Conservation (phyloP, 2,329 filamentous ascomycete species). For the Phialemoniopsis sp. region DNA sequence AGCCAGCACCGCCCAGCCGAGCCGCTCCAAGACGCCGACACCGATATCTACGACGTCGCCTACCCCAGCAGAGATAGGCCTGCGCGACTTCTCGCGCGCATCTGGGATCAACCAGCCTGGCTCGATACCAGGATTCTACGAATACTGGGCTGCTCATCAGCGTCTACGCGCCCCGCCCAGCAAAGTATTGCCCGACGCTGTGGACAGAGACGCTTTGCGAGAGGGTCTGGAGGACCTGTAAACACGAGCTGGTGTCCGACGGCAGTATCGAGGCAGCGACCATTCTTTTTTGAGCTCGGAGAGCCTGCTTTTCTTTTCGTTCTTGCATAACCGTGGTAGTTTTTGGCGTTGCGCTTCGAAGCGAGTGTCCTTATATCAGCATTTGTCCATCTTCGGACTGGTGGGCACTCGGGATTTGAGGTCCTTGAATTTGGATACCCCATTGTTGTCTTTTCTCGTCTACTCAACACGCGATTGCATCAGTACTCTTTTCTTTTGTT, state of each 20-base stretch:
- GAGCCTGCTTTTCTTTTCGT: background rate
- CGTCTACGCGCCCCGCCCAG: conserved; percentile 45
- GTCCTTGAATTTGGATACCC: no score
- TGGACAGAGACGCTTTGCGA: conserved; percentile 57
- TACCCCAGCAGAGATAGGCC: conserved; percentile 9
- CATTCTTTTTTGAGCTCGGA: no score
- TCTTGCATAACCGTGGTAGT: background rate
- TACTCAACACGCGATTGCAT: no score
- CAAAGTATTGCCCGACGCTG: conserved; percentile 50
- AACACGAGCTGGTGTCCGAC: background rate
- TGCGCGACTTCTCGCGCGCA: conserved; percentile 37
- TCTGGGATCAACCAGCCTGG: conserved; percentile 79
- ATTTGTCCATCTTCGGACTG: no score
- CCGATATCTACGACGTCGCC: conserved; percentile 5
- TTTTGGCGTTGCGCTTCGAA: background rate
- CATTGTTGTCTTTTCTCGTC: no score
- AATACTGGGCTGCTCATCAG: conserved; percentile 46
- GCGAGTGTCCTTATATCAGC: no score
- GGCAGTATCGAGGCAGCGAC: background rate
- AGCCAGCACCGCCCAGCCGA: conserved; percentile 24
- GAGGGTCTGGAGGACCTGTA: conserved; percentile 48
- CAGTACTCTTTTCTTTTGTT: no score
- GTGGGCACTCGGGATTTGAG: no score
- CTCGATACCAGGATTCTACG: conserved; percentile 66
- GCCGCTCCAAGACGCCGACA: conserved; percentile 21